Base-by-base conservation (phyloP, 768 basidiomycete genomes). In the Lentinula boryana region DNA sequence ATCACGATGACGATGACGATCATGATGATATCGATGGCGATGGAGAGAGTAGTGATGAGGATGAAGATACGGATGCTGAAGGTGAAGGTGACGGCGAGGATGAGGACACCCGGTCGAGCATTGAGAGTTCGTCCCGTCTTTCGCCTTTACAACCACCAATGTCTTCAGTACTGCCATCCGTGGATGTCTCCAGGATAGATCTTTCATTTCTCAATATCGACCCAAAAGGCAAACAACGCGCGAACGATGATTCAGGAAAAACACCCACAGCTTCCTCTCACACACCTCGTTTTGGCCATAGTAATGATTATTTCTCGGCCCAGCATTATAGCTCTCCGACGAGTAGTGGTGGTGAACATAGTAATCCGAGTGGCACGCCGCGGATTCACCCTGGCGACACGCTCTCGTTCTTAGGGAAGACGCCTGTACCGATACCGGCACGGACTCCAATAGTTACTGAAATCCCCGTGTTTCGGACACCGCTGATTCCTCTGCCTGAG, bases 11-110 rank as follows among this genome's bases (percentile, higher is more conserved):
- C 33, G 65, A 60, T 16, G 67, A 63, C 56, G 68, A 69, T 33
- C 74, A 72, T 58, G 78, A 75, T 31, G 67, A 69, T 27, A 75
- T 70, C 23, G 73, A 73, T 21, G 68, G 60, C 43, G 67, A 67
- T 44, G 72, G 71, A 36, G 76, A 72, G 5, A 75, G 73, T n/a
- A 67, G 68, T 43, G 73, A 71, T 3, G 75, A 67, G 13, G 67
- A 63, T 55, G 68, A 70, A 41, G 74, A 72, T 36, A 67, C 69
- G 27, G 75, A 71, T 32, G 72, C 72, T 21, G 69, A 62, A 44
- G 67, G 65, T 36, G 65, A 53, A 55, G 67, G 61, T 41, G 66
- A 46, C 16, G 49, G 61, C 53, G 58, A 70, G 63, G 64, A 65
- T 63, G 31, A 65, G 59, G 61, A 68, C 64, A 62, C 38, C 31